Percentiles rank a stretch among this genome's conserved stretches.
Evolutionary conservation across 306 rosid genomes (phyloP).

Genomic region (Datisca glomerata): DNA sequence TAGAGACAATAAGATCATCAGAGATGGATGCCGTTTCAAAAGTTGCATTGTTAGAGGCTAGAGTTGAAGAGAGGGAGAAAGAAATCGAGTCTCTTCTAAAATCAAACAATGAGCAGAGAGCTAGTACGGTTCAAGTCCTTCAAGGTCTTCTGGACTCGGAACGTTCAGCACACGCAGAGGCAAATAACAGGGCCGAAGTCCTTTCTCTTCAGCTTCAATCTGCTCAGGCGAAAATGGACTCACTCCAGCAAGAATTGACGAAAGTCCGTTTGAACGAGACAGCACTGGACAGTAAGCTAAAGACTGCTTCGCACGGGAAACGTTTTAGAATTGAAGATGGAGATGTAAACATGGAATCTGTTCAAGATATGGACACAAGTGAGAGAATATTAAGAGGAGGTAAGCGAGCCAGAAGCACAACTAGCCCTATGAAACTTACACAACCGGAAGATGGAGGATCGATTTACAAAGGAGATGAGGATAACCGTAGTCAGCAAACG

Average conservation of each 20-base stretch:
- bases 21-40: slow-evolving; percentile 49
- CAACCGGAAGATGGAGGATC: slow-evolving; percentile 93
- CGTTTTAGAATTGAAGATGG: slow-evolving; percentile 52
- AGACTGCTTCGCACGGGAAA: slow-evolving; percentile 62
- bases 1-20: slow-evolving; percentile 40
- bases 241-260: slow-evolving; percentile 77
- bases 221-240: slow-evolving; percentile 80
- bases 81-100: slow-evolving; percentile 64
- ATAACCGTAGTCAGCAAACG: slow-evolving; percentile 54
- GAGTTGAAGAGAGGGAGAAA: slow-evolving; percentile 74
- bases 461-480: slow-evolving; percentile 53
- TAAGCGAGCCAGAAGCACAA: slow-evolving; percentile 60
- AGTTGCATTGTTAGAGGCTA: slow-evolving; percentile 44
- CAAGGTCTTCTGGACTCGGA: slow-evolving; percentile 75
- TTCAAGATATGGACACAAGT: slow-evolving; percentile 57
- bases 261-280: slow-evolving; percentile 73
- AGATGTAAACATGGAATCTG: slow-evolving; percentile 55
- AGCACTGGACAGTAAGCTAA: slow-evolving; percentile 57
- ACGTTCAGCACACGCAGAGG: slow-evolving; percentile 88
- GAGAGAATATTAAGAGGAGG: slow-evolving; percentile 40
- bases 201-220: slow-evolving; percentile 81
- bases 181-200: slow-evolving; percentile 77
- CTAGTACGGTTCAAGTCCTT: slow-evolving; percentile 60
- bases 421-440: slow-evolving; percentile 26
- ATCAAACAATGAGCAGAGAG: slow-evolving; percentile 63